phyloP scores from a whole-genome alignment of 2,329 filamentous ascomycete genomes.

The Drechslera avenae region DNA sequence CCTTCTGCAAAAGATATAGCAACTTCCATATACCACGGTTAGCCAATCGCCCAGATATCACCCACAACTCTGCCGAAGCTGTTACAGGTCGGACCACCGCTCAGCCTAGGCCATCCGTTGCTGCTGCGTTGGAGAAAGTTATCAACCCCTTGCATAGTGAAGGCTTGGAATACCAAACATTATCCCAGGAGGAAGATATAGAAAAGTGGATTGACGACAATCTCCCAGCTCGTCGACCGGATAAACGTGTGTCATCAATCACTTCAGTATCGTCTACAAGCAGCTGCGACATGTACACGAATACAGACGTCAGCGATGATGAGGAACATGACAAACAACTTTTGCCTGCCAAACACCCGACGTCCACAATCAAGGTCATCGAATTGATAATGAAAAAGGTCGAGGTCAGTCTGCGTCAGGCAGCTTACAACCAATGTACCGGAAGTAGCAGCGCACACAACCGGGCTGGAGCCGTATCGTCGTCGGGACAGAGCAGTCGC shows the following conservation, averaged over 20 bases:
- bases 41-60: background rate
- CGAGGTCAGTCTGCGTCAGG: constrained; percentile 32
- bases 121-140: background rate
- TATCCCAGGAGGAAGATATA: constrained; percentile 24
- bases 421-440: constrained; percentile 32
- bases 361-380: constrained; percentile 30
- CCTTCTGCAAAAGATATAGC: constrained; percentile 15
- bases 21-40: constrained; percentile 2
- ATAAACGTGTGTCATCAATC: constrained; percentile 35
- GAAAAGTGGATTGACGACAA: constrained; percentile 36
- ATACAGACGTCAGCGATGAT: constrained; percentile 33
- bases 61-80: constrained; percentile 3
- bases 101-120: background rate
- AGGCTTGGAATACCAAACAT: background rate
- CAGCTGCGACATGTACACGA: constrained; percentile 39
- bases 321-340: constrained; percentile 17
- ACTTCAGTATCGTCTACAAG: constrained; percentile 34
- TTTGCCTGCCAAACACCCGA: constrained; percentile 12
- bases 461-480: background rate
- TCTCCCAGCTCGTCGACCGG: constrained; percentile 24
- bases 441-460: constrained; percentile 15
- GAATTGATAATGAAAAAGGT: constrained; percentile 38
- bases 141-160: background rate
- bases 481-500: constrained; percentile 16
- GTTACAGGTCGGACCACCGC: background rate